phyloP scores from a whole-genome alignment of 306 rosid species.

The Adenanthera pavonina region DNA sequence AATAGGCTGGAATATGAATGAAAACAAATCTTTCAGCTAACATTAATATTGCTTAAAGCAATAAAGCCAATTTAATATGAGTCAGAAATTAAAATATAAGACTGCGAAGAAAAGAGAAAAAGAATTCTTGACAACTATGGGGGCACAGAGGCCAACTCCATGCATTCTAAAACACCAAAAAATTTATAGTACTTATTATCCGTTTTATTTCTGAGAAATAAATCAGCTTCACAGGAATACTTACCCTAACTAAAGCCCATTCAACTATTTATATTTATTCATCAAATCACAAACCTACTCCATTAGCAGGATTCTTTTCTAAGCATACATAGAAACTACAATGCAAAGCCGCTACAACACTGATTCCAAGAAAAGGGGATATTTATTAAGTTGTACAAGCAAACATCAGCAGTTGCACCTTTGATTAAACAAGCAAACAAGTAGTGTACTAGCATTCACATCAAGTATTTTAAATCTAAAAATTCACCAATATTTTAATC shows the following conservation, averaged over 20 bases:
- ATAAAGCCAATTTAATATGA: constrained; percentile 24
- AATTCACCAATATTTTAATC: neutral
- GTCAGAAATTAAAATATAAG: neutral
- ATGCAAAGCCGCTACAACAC: neutral
- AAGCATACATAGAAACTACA: neutral
- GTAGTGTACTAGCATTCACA: neutral
- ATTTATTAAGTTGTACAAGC: neutral
- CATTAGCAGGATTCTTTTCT: neutral
- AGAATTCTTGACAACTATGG: constrained; percentile 24
- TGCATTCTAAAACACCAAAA: constrained; percentile 14
- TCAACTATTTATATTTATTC: constrained; percentile 23
- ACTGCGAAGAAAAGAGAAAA: neutral
- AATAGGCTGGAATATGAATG: constrained; percentile 8
- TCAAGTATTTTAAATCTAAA: constrained; percentile 22
- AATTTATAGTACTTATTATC: neutral
- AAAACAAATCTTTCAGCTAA: neutral
- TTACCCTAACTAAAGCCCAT: constrained; percentile 23
- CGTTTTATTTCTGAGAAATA: constrained; percentile 15
- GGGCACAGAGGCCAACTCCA: constrained; percentile 7
- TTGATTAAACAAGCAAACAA: neutral
- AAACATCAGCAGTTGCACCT: neutral
- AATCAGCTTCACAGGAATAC: neutral
- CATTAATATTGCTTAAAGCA: constrained; percentile 2
- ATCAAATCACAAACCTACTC: neutral
- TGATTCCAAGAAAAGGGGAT: neutral